A percentile compares a stretch with the other conserved stretches of the same genome.
Evolutionary conservation across 352 stramenopile species (phyloP).

Genomic region (Pythium phragmiticola): DNA sequence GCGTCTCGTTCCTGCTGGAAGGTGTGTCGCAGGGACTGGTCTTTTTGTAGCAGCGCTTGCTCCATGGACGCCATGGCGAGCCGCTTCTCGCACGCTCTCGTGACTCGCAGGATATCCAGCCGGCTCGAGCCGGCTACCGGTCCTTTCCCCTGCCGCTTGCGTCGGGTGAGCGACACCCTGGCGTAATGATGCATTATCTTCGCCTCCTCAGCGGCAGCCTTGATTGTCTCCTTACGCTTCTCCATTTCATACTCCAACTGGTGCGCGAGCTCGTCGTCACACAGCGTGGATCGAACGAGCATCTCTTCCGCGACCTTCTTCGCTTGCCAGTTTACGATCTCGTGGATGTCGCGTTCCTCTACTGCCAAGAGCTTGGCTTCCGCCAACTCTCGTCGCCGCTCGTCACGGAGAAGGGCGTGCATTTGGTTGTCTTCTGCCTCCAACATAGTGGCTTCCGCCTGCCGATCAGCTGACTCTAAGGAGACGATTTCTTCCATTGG

Average conservation of each 20-base stretch:
- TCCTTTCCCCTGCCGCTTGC: slow-evolving; percentile 3
- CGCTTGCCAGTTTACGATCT: slow-evolving; percentile 36
- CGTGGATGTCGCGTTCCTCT: slow-evolving; percentile 42
- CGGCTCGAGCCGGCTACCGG: slow-evolving; percentile 21
- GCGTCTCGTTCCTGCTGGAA: slow-evolving; percentile 39
- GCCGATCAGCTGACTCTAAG: slow-evolving; percentile 40
- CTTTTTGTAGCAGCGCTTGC: slow-evolving; percentile 34
- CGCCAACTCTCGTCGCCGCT: slow-evolving; percentile 23
- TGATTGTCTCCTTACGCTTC: slow-evolving; percentile 21
- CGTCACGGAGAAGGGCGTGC: slow-evolving; percentile 26
- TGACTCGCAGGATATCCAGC: slow-evolving; percentile 49
- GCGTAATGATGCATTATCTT: slow-evolving; percentile 31
- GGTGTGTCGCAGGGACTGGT: slow-evolving; percentile 28
- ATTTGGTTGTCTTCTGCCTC: slow-evolving; percentile 33
- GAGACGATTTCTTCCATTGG: slow-evolving; percentile 41
- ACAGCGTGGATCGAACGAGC: slow-evolving; percentile 29
- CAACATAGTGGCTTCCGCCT: slow-evolving; percentile 55
- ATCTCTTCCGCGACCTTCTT: slow-evolving; percentile 46
- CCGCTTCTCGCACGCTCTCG: slow-evolving; percentile 61
- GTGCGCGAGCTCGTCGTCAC: slow-evolving; percentile 38
- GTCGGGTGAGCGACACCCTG: slow-evolving; percentile 36
- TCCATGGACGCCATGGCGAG: slow-evolving; percentile 61
- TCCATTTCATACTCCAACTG: slow-evolving; percentile 57
- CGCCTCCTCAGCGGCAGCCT: slow-evolving; percentile 36
- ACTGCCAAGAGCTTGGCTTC: slow-evolving; percentile 39